phyloP scores from a whole-genome alignment of 1,284 basidiomycete species.

The Laetiporus sulphureus region DNA sequence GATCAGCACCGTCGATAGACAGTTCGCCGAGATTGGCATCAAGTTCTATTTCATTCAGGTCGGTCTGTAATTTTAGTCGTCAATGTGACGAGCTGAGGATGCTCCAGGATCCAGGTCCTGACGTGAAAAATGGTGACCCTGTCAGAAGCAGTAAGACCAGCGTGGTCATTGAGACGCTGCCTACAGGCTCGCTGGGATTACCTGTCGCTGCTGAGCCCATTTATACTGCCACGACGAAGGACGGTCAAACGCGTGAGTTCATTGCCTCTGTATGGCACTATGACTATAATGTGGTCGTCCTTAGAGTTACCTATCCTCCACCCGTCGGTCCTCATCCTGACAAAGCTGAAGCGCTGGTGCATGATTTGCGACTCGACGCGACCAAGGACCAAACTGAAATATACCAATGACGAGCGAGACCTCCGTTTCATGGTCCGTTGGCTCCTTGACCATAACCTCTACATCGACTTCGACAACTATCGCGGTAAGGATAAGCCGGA shows the following conservation, averaged over 20 bases:
- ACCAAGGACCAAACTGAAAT: slow-evolving; percentile 24
- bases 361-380: slow-evolving; percentile 18
- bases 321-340: slow-evolving; percentile 27
- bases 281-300: slow-evolving; percentile 10
- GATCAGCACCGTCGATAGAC: slow-evolving; percentile 16
- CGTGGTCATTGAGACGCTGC: slow-evolving; percentile 26
- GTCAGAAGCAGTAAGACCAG: slow-evolving; percentile 23
- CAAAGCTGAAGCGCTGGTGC: slow-evolving; percentile 31
- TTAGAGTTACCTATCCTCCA: slow-evolving; percentile 25
- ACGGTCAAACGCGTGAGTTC: too few relatives aligned
- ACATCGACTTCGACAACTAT: slow-evolving; percentile 25
- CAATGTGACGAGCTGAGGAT: too few relatives aligned
- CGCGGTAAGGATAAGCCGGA: slow-evolving; percentile 23
- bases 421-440: slow-evolving; percentile 24
- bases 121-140: too few relatives aligned
- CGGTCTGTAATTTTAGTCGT: slow-evolving; percentile 1
- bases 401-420: slow-evolving; percentile 17
- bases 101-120: too few relatives aligned
- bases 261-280: too few relatives aligned
- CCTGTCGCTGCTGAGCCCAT: slow-evolving; percentile 17
- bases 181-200: slow-evolving; percentile 23
- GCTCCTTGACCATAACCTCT: slow-evolving; percentile 19
- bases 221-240: too few relatives aligned
- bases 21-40: slow-evolving; percentile 21
- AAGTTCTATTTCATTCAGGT: slow-evolving; percentile 28